Conservation (phyloP, 495 filamentous ascomycete species). For the Glonium stellatum region DNA sequence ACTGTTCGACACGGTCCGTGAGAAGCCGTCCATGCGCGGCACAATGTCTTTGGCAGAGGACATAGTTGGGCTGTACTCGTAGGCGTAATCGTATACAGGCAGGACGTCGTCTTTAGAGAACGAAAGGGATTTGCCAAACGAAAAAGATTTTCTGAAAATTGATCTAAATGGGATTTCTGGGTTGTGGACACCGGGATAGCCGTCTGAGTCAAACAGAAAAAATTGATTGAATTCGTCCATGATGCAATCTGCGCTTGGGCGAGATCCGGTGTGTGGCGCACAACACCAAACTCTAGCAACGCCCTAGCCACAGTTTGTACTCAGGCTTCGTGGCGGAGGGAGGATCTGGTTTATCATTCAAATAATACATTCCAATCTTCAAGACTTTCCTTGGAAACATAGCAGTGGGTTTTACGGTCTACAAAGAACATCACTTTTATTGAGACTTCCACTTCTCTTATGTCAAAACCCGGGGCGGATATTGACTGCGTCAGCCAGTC, state of each 20-base stretch:
- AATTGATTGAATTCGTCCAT: background rate
- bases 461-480: background rate
- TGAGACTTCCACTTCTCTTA: background rate
- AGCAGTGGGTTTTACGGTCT: no score
- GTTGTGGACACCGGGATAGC: background rate
- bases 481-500: background rate
- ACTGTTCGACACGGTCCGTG: conserved; percentile 1
- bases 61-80: background rate
- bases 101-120: background rate
- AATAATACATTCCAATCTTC: no score
- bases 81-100: background rate
- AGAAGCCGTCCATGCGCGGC: background rate
- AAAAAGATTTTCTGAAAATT: no score
- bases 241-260: conserved; percentile 1
- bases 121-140: background rate
- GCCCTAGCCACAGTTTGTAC: background rate
- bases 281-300: background rate
- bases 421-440: no score
- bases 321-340: no score
- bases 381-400: no score
- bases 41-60: background rate
- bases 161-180: background rate
- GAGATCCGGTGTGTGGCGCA: background rate
- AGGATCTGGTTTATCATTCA: no score
- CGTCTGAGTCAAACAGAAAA: conserved; percentile 2